phyloP scores from a whole-genome alignment of 345 rosid species.

The Lepidium sativum region DNA sequence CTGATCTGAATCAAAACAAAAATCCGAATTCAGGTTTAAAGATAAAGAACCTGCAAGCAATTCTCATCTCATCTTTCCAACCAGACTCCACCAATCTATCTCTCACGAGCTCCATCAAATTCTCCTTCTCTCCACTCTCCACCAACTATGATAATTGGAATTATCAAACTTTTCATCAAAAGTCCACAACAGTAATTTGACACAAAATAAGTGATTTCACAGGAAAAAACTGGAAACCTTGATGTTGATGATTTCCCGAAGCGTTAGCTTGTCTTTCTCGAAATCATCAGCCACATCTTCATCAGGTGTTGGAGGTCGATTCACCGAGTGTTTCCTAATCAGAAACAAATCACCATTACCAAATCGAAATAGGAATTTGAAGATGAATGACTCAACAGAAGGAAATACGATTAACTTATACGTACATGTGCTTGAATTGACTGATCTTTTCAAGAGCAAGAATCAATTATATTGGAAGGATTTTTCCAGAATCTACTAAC shows the following conservation, averaged over 20 bases:
- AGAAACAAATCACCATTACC: not conserved
- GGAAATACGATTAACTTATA: not conserved
- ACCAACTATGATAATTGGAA: conserved; percentile 31
- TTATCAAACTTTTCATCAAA: not conserved
- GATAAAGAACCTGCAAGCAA: conserved; percentile 58
- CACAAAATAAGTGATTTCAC: not conserved
- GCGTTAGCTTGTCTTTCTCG: conserved; percentile 37
- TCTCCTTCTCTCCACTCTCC: conserved; percentile 72
- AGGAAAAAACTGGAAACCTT: conserved; percentile 35
- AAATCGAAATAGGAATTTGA: not conserved
- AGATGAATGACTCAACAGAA: not conserved
- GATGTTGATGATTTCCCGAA: conserved; percentile 49
- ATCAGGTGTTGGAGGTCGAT: conserved; percentile 62
- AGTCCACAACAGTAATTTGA: not conserved
- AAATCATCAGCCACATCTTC: conserved; percentile 29
- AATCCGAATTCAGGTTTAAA: not conserved
- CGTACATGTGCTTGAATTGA: conserved; percentile 12
- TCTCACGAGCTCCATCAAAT: conserved; percentile 60
- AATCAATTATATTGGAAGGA: not conserved
- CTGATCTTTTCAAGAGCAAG: not conserved
- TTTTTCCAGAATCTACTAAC: conserved; percentile 8
- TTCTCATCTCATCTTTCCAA: conserved; percentile 77
- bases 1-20: not conserved
- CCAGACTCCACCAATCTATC: conserved; percentile 73
- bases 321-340: conserved; percentile 54